Base-by-base conservation (phyloP, 331 rosid genomes). In the Cydonia oblonga region DNA sequence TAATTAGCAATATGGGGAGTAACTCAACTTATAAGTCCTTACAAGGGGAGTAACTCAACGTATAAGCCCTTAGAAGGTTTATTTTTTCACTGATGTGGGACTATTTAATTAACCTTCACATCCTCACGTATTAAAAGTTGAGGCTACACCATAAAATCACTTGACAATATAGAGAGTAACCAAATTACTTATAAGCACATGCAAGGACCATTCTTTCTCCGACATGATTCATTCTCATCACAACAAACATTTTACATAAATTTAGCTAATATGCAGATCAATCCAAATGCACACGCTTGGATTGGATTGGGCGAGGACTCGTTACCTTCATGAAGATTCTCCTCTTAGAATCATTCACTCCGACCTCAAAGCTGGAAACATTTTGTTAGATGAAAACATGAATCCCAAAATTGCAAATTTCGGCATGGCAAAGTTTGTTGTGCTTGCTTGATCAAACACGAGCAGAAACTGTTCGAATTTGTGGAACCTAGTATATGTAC, bases 241-340 rank as follows among this genome's bases (percentile, higher is more conserved):
- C 10, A 20, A 22, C n/a, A 65, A 65, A 65, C 30, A 23, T 10
- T 28, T 53, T 19, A 35, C 42, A 35, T 35, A 35, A 35, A 35
- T 35, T 35, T 35, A 35, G n/a, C 32, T 6, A 23, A 16, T 26
- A 7, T 67, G 70, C 7, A 86, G 86, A 86, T 75, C 84, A 83
- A 28, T 61, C 15, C 6, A 81, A 54, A 29, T 53, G 76, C 1
- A 66, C 16, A 3, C 59, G 18, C 1, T 74, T 89, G 66, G 68
- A 61, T 23, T 82, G 88, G 85, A 76, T 82, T 74, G 81, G 79
- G 23, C 66, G 85, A 15, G 87, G 90, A 1, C 77, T 89, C 46
- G 74, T 86, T 89, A 89, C 18, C 87, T 89, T 28, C 87, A 87
- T 2, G 85, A 87, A 40, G 89, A 89, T 51, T 87, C 92, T 66